Base-by-base conservation (phyloP, 1,284 basidiomycete genomes). In the Cryptococcus wingfieldii region DNA sequence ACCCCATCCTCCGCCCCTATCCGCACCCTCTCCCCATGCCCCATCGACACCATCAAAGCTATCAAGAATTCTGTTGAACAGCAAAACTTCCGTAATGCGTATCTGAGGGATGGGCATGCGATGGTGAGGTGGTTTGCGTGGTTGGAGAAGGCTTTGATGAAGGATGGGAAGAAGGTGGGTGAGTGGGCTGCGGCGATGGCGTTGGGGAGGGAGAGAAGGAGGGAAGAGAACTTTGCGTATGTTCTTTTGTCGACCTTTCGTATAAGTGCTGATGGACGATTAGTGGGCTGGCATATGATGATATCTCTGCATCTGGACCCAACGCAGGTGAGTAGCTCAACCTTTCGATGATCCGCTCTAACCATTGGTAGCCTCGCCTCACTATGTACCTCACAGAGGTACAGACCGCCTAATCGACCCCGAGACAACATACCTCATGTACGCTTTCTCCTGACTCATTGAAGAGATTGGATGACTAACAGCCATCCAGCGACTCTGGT, bases 151-250 rank as follows among this genome's bases (percentile, higher is more conserved):
- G 86, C 87, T 73, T 79, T 98, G 23, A 71, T 79, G 23, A 81
- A 86, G 55, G 86, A 87, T 47, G 88, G 88, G 60, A 83, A 87
- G 58, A 68, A 75, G 47, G 85, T 98, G 58, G 89, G 88, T 14
- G 95, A 98, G 76, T 97, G 87, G 78, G 88, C 94, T 65, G 95
- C 93, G 4, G 90, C 86, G 0, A 87, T 86, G 72, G 83, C 88
- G 53, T 78, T 98, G 55, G 90, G 87, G 1, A 84, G 87, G 68
- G 94, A 85, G 75, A 81, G 94, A 54, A 80, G 85, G 62, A 81
- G 84, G 68, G 83, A 85, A 63, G 85, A 86, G 74, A 78, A 86
- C 69, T 96, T 87, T 71, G 86, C 86, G 84, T 76, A 37, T 56
- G 71, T 67, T 3, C 5, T 34, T 14, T 41, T 16, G 38, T 14